These are phyloP conservation scores for Rhynchospora breviuscula DNA, from an alignment of 176 grass and related monocot species.

Conservation along the genomic window DNA sequence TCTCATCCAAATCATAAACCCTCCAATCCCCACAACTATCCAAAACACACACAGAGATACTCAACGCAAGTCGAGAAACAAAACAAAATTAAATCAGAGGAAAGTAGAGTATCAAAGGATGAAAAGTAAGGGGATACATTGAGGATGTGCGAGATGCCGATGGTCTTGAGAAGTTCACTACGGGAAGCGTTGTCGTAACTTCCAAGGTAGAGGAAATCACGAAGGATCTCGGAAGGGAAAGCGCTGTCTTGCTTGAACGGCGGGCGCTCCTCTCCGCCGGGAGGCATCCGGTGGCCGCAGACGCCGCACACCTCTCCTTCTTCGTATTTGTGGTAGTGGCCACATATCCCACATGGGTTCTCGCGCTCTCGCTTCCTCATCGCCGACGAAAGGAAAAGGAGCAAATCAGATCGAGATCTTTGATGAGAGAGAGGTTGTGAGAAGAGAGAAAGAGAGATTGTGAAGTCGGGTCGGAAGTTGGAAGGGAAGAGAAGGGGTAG, in stretches of 20 bases:
- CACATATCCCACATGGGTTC: slow-evolving; percentile 92
- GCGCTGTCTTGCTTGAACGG: slow-evolving; percentile 40
- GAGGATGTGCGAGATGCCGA: slow-evolving; percentile 68
- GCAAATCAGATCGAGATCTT: neutral
- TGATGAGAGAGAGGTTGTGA: neutral
- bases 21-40: neutral
- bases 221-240: slow-evolving; percentile 71
- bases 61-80: neutral
- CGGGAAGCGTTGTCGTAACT: slow-evolving; percentile 87
- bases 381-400: neutral
- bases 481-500: neutral
- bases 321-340: slow-evolving; percentile 95
- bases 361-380: slow-evolving; percentile 96
- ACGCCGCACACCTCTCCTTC: slow-evolving; percentile 83
- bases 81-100: neutral
- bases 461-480: neutral
- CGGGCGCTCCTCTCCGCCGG: neutral
- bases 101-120: neutral
- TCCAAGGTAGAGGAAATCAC: slow-evolving; percentile 82
- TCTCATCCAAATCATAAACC: slow-evolving; percentile 8
- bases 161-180: slow-evolving; percentile 56
- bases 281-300: slow-evolving; percentile 67
- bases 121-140: slow-evolving; percentile 49
- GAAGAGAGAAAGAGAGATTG: neutral
- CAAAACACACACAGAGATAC: neutral